Percentiles rank a stretch among this genome's conserved stretches.
Conservation (phyloP, 2,329 filamentous ascomycete genomes). For the Acrodontium crateriforme region DNA sequence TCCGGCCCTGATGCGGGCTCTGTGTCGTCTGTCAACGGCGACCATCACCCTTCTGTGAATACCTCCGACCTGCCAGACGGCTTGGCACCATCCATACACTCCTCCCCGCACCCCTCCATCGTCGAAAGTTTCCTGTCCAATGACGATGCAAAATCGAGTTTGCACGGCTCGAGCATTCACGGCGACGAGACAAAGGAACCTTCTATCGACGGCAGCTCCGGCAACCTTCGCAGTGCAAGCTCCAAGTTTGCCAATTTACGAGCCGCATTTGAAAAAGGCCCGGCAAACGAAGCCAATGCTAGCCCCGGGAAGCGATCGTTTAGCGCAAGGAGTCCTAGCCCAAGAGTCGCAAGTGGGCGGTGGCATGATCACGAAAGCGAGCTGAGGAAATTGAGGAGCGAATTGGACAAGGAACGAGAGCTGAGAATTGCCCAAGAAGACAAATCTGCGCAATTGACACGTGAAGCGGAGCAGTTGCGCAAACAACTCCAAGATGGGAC, state of each 20-base stretch:
- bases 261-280: slow-evolving; percentile 16
- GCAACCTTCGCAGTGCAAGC: slow-evolving; percentile 10
- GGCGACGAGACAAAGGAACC: slow-evolving; percentile 1
- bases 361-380: slow-evolving; percentile 11
- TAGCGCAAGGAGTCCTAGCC: too few species aligned
- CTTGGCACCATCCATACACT: too few species aligned
- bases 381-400: slow-evolving; percentile 8
- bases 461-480: not conserved
- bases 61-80: too few species aligned
- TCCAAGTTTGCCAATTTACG: slow-evolving; percentile 18
- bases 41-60: too few species aligned
- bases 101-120: too few species aligned
- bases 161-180: not conserved
- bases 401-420: slow-evolving; percentile 13
- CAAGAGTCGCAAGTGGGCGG: too few species aligned
- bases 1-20: too few species aligned
- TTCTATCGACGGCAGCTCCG: slow-evolving; percentile 1
- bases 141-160: not conserved
- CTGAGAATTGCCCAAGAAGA: slow-evolving; percentile 8
- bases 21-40: too few species aligned
- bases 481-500: not conserved
- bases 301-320: too few species aligned
- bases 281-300: too few species aligned
- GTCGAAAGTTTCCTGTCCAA: too few species aligned
- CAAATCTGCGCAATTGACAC: not conserved